phyloP scores from a whole-genome alignment of 768 basidiomycete species.

The Cystofilobasidium ferigula region DNA sequence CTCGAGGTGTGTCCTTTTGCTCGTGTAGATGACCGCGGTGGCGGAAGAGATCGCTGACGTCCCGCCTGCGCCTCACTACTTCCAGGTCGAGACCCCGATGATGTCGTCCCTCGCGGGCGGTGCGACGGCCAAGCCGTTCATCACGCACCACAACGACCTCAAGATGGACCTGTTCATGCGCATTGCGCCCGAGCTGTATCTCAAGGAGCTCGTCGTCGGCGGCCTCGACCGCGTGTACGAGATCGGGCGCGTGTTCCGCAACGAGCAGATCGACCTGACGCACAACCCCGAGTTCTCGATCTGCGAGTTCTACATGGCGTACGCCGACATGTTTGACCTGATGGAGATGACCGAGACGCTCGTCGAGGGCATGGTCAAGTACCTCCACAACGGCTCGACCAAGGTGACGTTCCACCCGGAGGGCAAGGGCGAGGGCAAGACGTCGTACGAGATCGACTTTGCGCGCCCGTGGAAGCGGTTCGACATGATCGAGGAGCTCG shows the following conservation, averaged over 20 bases:
- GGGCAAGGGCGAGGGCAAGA: conserved; percentile 59
- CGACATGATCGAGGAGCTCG: conserved; percentile 93
- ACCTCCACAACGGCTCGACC: conserved; percentile 66
- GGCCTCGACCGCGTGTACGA: conserved; percentile 97
- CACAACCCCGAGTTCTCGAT: conserved; percentile 99
- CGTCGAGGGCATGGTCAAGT: conserved; percentile 82
- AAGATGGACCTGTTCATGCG: conserved; percentile 92
- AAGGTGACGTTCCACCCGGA: conserved; percentile 81
- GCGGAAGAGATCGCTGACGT: background rate
- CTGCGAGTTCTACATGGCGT: conserved; percentile 99
- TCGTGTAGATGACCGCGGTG: too few species aligned
- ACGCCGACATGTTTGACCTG: conserved; percentile 95
- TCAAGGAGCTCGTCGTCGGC: conserved; percentile 94
- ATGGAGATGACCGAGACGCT: conserved; percentile 94
- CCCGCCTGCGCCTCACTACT: background rate
- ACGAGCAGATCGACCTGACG: conserved; percentile 96
- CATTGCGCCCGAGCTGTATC: conserved; percentile 92
- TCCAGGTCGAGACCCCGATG: conserved; percentile 86
- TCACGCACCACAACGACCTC: conserved; percentile 98
- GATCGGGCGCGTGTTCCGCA: conserved; percentile 94
- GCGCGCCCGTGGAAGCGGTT: conserved; percentile 92
- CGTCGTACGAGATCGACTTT: conserved; percentile 69
- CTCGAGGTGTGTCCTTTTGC: conserved; percentile 50
- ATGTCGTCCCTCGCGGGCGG: conserved; percentile 93
- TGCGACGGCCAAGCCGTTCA: conserved; percentile 95